phyloP scores from a whole-genome alignment of 345 rosid species.

The Raphanus raphanistrum region DNA sequence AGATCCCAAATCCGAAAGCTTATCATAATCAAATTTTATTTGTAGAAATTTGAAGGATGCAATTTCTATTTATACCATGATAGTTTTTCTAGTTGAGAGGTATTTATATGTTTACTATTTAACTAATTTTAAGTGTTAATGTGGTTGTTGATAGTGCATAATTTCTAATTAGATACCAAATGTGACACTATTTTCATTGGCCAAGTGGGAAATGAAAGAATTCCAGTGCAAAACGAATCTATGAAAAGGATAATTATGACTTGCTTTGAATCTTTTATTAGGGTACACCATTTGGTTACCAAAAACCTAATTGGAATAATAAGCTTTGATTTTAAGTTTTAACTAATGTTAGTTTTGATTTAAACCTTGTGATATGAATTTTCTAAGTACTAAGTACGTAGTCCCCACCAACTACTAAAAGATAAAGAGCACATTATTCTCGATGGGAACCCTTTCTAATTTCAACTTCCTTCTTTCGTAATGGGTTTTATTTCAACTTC shows the following conservation, averaged over 20 bases:
- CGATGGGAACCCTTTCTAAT: background rate
- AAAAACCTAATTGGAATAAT: background rate
- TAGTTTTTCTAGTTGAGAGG: background rate
- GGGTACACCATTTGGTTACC: background rate
- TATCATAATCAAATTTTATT: background rate
- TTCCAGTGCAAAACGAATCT: background rate
- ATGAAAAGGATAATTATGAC: background rate
- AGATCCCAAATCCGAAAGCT: too few species aligned
- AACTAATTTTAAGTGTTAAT: background rate
- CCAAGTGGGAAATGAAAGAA: background rate
- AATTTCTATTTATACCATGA: background rate
- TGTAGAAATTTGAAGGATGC: background rate
- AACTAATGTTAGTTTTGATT: background rate
- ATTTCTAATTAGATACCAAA: background rate
- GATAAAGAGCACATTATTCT: conserved; percentile 27
- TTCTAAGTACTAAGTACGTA: background rate
- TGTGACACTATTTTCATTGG: background rate
- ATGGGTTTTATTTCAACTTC: conserved; percentile 21
- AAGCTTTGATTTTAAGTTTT: background rate
- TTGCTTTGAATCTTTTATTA: background rate
- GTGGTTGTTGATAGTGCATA: background rate
- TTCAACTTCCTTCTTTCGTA: background rate
- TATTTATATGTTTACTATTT: background rate
- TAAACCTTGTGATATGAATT: background rate
- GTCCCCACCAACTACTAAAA: conserved; percentile 33